A percentile compares a stretch with the other conserved stretches of the same genome.
Conservation (phyloP, 106 monocot species). For the Dactylorhiza incarnata region DNA sequence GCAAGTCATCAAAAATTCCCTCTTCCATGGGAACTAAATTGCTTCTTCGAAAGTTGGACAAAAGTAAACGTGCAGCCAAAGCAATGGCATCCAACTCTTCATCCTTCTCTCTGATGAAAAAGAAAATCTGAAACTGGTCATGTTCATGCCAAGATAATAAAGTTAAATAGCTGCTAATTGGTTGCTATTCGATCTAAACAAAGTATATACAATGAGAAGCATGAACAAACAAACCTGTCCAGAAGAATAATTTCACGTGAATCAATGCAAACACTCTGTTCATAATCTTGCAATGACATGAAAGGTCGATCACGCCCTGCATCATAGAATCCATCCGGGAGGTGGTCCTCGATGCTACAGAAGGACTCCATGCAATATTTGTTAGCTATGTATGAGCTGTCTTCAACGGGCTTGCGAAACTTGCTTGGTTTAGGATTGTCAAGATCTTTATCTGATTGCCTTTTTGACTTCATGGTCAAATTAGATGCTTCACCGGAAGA, state of each 20-base stretch:
- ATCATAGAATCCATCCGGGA: slow-evolving; percentile 99
- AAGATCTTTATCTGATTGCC: slow-evolving; percentile 68
- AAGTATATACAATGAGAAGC: background rate
- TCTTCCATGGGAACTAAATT: slow-evolving; percentile 22
- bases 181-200: slow-evolving; percentile 6
- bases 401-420: slow-evolving; percentile 51
- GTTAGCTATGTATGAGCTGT: slow-evolving; percentile 40
- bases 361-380: slow-evolving; percentile 79
- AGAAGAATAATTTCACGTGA: slow-evolving; percentile 95
- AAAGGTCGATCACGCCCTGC: slow-evolving; percentile 84
- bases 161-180: background rate
- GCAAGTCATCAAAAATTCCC: slow-evolving; percentile 33
- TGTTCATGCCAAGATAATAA: slow-evolving; percentile 1
- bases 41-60: slow-evolving; percentile 48
- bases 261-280: slow-evolving; percentile 39
- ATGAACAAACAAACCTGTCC: slow-evolving; percentile 56
- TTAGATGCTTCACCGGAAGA: slow-evolving; percentile 33
- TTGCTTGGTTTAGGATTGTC: slow-evolving; percentile 81
- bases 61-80: slow-evolving; percentile 58
- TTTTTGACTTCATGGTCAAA: slow-evolving; percentile 43
- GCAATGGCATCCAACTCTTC: slow-evolving; percentile 89
- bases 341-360: slow-evolving; percentile 66
- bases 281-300: slow-evolving; percentile 60
- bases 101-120: slow-evolving; percentile 52
- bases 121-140: slow-evolving; percentile 4